Percentiles rank a stretch among this genome's conserved stretches.
Conservation (phyloP, 495 filamentous ascomycete genomes). For the Penicillium silybi region DNA sequence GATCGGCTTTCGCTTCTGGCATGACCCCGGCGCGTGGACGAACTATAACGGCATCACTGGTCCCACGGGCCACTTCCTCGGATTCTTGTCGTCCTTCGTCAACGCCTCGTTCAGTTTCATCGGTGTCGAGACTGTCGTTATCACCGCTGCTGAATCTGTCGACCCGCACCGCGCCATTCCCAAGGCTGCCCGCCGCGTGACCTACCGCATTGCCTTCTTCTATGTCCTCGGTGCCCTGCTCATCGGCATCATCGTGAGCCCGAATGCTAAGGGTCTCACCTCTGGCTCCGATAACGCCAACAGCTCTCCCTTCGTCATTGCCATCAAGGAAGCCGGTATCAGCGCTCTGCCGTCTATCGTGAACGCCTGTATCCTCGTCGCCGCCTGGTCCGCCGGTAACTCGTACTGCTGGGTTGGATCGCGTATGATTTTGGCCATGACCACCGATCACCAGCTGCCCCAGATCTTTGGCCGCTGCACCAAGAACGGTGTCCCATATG, state of each 20-base stretch:
- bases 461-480: slow-evolving; percentile 31
- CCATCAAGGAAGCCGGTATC: slow-evolving; percentile 58
- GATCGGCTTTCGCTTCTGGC: slow-evolving; percentile 70
- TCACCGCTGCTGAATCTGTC: slow-evolving; percentile 79
- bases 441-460: slow-evolving; percentile 32
- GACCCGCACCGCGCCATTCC: slow-evolving; percentile 76
- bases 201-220: slow-evolving; percentile 83
- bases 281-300: slow-evolving; percentile 40
- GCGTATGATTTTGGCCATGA: slow-evolving; percentile 37
- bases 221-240: slow-evolving; percentile 58
- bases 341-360: slow-evolving; percentile 68
- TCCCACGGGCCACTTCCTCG: slow-evolving; percentile 39
- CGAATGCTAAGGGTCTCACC: slow-evolving; percentile 50
- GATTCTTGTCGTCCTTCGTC: slow-evolving; percentile 43
- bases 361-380: slow-evolving; percentile 69
- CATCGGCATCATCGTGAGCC: slow-evolving; percentile 49
- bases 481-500: slow-evolving; percentile 34
- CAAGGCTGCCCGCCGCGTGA: slow-evolving; percentile 75
- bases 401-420: slow-evolving; percentile 37
- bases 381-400: slow-evolving; percentile 68
- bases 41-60: slow-evolving; percentile 34
- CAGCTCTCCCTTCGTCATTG: slow-evolving; percentile 56
- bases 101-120: slow-evolving; percentile 51
- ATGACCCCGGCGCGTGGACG: slow-evolving; percentile 41
- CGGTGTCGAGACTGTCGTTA: slow-evolving; percentile 66